Conservation (phyloP, 1,284 basidiomycete genomes). For the Ganoderma sinense region DNA sequence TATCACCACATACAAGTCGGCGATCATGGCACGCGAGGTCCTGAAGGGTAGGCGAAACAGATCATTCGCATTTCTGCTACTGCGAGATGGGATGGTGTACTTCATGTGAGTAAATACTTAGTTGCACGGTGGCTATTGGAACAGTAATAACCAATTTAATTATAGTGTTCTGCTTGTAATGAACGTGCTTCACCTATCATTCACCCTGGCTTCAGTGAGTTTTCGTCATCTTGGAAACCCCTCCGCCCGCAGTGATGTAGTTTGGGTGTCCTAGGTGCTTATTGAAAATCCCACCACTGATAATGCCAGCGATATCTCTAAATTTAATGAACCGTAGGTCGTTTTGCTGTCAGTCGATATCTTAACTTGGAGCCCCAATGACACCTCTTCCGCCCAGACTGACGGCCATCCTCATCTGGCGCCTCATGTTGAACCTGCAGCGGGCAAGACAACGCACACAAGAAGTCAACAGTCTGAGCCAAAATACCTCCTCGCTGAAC, state of each 20-base stretch:
- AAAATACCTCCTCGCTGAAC: background rate
- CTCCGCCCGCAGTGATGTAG: background rate
- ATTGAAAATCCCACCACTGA: background rate
- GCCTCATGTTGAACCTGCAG: conserved; percentile 10
- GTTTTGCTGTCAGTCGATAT: no score
- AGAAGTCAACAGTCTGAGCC: background rate
- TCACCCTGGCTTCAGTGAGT: background rate
- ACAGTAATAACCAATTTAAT: no score
- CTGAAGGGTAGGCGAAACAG: background rate
- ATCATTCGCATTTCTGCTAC: background rate
- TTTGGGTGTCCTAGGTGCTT: background rate
- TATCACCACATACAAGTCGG: background rate
- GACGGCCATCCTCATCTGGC: conserved; percentile 2
- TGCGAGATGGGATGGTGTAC: conserved; percentile 1
- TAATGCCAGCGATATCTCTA: background rate
- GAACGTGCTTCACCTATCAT: background rate
- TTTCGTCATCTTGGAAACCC: no score
- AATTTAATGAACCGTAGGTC: background rate
- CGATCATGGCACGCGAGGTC: background rate
- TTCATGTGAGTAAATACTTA: background rate
- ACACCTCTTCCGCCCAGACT: background rate
- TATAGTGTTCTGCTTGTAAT: conserved; percentile 2
- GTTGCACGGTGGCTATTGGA: no score
- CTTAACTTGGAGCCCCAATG: no score
- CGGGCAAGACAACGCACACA: background rate